Evolutionary conservation across 2,329 filamentous ascomycete genomes (phyloP), one percentile per base, ranked within the genome.

Genomic region (Nothophoma quercina): DNA sequence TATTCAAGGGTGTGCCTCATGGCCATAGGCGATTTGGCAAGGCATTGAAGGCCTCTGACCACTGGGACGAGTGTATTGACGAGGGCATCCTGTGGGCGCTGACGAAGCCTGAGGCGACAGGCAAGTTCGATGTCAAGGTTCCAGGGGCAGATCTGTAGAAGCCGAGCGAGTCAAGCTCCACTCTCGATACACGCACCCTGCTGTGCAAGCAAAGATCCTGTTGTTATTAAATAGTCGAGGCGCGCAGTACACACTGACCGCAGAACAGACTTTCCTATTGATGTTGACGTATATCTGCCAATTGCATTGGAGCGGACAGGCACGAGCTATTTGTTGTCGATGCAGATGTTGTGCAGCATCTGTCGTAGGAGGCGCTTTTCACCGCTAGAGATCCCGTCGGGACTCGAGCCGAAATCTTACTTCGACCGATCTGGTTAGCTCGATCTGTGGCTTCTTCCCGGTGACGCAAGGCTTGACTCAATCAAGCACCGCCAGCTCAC

Each of bases 1-100:
- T 85, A 1, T 84, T 83, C 63, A 76, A 71, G 21, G 82, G 83
- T 0, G 66, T 85, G 0, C 83, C 83, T 0, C 83, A 85, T 68
- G 79, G 78, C 0, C 83, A 83, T 59, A 67, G 77, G 34, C 82
- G 77, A 8, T 79, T 77, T 49, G 76, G 76, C 3, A 70, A 74
- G 8, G 70, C 66, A n/a, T 41, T 81, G 7, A 69, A 73, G 10
- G 74, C 72, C 21, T 74, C 69, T 5, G 65, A 70, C 23, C 60
- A 74, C 26, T 81, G 78, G 77, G 79, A 81, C 41, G 60, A 67
- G 22, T 73, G 77, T 8, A 69, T 79, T 21, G 73, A 77, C 29
- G 59, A 76, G 7, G 79, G 79, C 0, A 78, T 81, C 13, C 44
- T 52, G 7, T 82, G 79, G 79, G 65, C 68, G 6, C 38, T 79